Evolutionary conservation across 495 filamentous ascomycete species (phyloP), one percentile per base, ranked within the genome.

Genomic region (Tuber indicum): DNA sequence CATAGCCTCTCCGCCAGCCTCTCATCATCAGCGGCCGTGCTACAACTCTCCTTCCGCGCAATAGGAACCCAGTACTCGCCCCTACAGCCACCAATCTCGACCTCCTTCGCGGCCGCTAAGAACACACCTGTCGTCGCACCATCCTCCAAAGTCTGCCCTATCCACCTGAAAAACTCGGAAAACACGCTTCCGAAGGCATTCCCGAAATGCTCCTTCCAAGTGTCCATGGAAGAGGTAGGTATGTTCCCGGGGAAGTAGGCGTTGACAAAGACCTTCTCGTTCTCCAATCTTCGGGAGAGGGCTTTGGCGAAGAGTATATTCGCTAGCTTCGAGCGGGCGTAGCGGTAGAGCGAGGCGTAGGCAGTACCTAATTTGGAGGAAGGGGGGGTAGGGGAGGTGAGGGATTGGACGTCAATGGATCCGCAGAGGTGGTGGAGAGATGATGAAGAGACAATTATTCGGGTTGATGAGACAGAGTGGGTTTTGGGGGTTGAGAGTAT

Each of bases 291-390:
- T 12, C 74, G 77, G 44, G 81, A 78, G 0, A 88, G 82, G 36
- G 86, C 82, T 42, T 81, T 83, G 0, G 84, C 79, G 75, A 86
- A 86, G 39, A 88, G 84, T 26, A 87, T 82, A 52, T 87, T 86
- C 23, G 86, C 85, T 16, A 88, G 78, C 75, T 87, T 87, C 49
- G 83, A 84, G 17, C 85, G 82, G 5, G 75, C 85, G 76, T 87
- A 87, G 8, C 86, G 83, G 80, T 83, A 84, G 21, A 82, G 46
- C 1, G 73, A 74, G 77, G 85, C 82, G 43, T 76, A 70, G 3
- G 77, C 39, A 41, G 78, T 5, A 21, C 77, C 66, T 32, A 46
- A 46, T 17, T 66, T 66, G 26, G 78, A 75, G 72, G 78, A 79
- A 14, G 81, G 74, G 3, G 44, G 82, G 23, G 58, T 82, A 14